Conservation (phyloP, 2,329 filamentous ascomycete genomes). For the Xylariaceae sp. region DNA sequence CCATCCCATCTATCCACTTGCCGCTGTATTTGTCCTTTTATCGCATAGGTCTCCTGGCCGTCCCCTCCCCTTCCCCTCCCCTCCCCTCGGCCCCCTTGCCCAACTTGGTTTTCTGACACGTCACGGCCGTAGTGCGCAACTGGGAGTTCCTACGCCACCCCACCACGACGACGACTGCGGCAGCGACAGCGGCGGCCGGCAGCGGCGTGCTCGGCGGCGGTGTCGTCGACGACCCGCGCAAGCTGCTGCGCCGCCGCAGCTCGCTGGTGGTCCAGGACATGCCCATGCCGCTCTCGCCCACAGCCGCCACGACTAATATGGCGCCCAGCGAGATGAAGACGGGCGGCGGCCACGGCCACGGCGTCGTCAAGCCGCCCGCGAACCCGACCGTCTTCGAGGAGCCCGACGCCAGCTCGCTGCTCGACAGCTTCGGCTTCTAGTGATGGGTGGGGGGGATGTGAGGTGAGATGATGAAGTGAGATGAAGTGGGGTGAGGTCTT, state of each 20-base stretch:
- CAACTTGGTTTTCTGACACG: neutral
- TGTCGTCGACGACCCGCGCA: constrained; percentile 50
- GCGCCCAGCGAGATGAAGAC: constrained; percentile 34
- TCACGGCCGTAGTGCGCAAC: constrained; percentile 61
- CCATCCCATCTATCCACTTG: neutral
- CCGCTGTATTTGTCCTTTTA: neutral
- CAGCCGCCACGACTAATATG: too few relatives aligned
- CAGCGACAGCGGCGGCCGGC: too few relatives aligned
- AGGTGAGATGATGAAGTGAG: neutral
- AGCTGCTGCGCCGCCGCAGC: constrained; percentile 61
- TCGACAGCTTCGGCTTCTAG: constrained; percentile 90
- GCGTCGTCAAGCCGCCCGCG: constrained; percentile 42
- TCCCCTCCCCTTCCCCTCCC: constrained; percentile 3
- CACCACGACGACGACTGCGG: too few relatives aligned
- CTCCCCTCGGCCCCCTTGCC: constrained; percentile 6
- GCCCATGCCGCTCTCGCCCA: constrained; percentile 36
- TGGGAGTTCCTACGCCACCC: constrained; percentile 67
- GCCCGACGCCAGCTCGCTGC: constrained; percentile 78
- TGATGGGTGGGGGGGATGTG: neutral
- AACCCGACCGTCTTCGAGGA: constrained; percentile 84
- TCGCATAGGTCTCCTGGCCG: too few relatives aligned
- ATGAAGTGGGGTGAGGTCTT: neutral
- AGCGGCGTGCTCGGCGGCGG: constrained; percentile 35
- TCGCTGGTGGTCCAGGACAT: constrained; percentile 75
- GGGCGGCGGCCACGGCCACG: constrained; percentile 24